These are phyloP conservation scores for Aegle marmelos DNA, from an alignment of 345 rosid species.

Conservation along the genomic window DNA sequence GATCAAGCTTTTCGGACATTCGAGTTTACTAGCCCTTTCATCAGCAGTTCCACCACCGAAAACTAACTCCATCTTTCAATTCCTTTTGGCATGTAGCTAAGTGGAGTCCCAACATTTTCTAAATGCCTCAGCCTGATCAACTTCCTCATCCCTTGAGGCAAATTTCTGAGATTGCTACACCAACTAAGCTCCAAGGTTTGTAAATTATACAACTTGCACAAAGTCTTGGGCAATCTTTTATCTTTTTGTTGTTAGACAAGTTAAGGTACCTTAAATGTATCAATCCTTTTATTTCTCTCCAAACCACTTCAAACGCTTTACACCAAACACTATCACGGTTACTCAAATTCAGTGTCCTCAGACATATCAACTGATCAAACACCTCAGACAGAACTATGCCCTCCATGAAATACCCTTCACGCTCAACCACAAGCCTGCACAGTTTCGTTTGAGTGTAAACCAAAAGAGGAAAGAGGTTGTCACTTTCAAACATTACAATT, in stretches of 20 bases:
- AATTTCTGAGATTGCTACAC: neutral
- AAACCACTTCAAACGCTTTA: neutral
- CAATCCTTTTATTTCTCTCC: neutral
- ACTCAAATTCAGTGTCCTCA: constrained; percentile 6
- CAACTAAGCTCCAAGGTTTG: neutral
- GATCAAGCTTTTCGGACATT: neutral
- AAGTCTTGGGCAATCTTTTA: neutral
- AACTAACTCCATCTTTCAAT: neutral
- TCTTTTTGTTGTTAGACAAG: fast-evolving
- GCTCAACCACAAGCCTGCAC: neutral
- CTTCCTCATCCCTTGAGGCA: constrained; percentile 8
- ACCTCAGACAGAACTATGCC: neutral
- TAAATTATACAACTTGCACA: constrained; percentile 12
- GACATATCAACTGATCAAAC: neutral
- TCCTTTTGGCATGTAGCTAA: constrained; percentile 10
- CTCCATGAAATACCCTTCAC: neutral
- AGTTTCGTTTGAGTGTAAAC: neutral
- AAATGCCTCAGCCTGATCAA: constrained; percentile 6
- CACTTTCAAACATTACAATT: neutral
- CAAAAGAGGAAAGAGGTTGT: neutral
- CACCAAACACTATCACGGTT: neutral
- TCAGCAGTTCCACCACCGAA: neutral
- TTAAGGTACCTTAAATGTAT: constrained; percentile 14
- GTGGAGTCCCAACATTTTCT: neutral
- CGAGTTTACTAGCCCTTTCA: neutral